Percentiles rank a stretch among this genome's conserved stretches.
These are phyloP conservation scores for Nakazawaea ambrosiae DNA, from an alignment of 805 yeast genomes.

Conservation along the genomic window DNA sequence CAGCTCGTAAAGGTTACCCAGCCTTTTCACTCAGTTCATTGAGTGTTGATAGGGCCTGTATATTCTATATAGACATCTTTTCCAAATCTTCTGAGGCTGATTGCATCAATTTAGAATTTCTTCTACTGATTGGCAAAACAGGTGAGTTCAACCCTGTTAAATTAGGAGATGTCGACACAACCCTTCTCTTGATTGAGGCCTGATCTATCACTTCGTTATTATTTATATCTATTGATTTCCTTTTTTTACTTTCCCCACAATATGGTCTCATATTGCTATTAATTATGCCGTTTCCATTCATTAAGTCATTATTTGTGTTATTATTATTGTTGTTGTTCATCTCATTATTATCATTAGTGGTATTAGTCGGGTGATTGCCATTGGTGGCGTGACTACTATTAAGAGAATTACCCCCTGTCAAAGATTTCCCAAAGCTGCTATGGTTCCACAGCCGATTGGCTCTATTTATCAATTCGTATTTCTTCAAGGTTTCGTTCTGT, in stretches of 20 bases:
- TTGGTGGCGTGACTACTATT: too few relatives aligned
- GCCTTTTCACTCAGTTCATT: too few relatives aligned
- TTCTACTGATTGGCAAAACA: slow-evolving; percentile 14
- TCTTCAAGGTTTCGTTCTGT: slow-evolving; percentile 16
- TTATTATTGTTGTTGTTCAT: slow-evolving; percentile 12
- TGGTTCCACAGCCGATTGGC: slow-evolving; percentile 31
- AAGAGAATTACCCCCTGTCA: too few relatives aligned
- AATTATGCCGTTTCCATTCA: too few relatives aligned
- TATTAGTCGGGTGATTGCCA: slow-evolving; percentile 7
- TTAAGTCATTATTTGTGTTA: too few relatives aligned
- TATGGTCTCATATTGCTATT: too few relatives aligned
- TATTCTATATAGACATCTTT: slow-evolving; percentile 20
- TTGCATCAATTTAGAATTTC: slow-evolving; percentile 22
- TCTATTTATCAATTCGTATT: slow-evolving; percentile 26
- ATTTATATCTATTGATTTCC: slow-evolving; percentile 14
- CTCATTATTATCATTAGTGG: slow-evolving; percentile 9
- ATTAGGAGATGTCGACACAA: slow-evolving; percentile 16
- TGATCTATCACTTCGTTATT: slow-evolving; percentile 1
- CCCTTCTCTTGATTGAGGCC: slow-evolving; percentile 15
- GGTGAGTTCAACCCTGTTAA: slow-evolving; percentile 10
- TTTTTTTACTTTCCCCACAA: slow-evolving; percentile 12
- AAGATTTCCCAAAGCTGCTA: slow-evolving; percentile 3
- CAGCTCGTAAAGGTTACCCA: too few relatives aligned
- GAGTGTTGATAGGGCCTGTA: too few relatives aligned
- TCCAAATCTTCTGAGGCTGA: slow-evolving; percentile 25